Evolutionary conservation across 495 filamentous ascomycete genomes (phyloP), one percentile per base, ranked within the genome.

Genomic region (Xylaria cubensis): DNA sequence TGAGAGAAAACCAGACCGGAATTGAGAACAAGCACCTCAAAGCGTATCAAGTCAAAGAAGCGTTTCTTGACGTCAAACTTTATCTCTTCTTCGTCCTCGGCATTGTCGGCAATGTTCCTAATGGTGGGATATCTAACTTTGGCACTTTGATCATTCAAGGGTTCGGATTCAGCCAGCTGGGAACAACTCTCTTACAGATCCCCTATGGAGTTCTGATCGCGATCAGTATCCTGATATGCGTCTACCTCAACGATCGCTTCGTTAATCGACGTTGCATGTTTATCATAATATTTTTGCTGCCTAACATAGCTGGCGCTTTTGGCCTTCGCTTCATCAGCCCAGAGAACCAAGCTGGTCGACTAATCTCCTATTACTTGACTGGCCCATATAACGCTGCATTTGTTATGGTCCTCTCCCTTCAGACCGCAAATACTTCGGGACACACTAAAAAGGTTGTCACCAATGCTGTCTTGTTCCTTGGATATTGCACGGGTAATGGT

Each of bases 401-500:
- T 67, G 88, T 90, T 0, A 76, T 91, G 46, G 79, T 89, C 19
- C 79, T 90, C 50, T 88, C 86, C 69, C 84, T 92, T 72, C 84
- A 86, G 32, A 88, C 87, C 13, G 61, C 68, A 1, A 76, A 74
- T 67, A 73, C 58, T 24, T 44, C 21, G 29, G 86, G 88, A 0
- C 88, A 91, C 62, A 90, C 89, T 15, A 91, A 91, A 75, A 89
- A 90, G 71, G 87, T 89, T 15, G 84, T 88, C 67, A 86, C 88
- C 10, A 90, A 90, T 64, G 89, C 87, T 2, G 83, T 89, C 9
- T 81, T 88, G 6, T 90, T 89, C 79, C 69, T 82, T 21, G 78
- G 80, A 2, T 83, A 83, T 64, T 82, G 81, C 50, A 69, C 73
- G 15, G 78, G 75, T 34, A 73, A 74, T 59, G 69, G 69, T 71